Base-by-base conservation (phyloP, 345 rosid species). In the Eucalyptus cladocalyx region DNA sequence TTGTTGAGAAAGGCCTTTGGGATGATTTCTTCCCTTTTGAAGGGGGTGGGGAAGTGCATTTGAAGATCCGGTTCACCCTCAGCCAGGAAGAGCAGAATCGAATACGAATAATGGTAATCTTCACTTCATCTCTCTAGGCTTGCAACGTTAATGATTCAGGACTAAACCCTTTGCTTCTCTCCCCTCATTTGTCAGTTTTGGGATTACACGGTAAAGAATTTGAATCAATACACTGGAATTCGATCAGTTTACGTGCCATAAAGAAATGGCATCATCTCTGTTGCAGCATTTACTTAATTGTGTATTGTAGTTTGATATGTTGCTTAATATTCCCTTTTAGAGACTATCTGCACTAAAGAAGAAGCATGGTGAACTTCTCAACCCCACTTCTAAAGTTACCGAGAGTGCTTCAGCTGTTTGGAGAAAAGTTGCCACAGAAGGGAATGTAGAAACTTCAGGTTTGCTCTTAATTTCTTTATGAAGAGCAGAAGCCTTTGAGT, bases 21-120 rank as follows among this genome's bases (percentile, higher is more conserved):
- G 97, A 96, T 88, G 95, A 95, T 86, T 89, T 89, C 17, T 91
- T 97, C 94, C 92, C 88, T 58, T 92, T 96, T 49, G 94, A 96
- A 92, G 98, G 96, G 89, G 95, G 97, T 45, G 97, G 99, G 86
- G 91, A 92, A 83, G 94, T 96, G 88, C 96, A 93, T 47, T 86
- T 97, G 97, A 96, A 94, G 93, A 87, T 97, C 95, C 97, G 92
- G 91, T 97, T 97, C 92, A 86, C 95, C 90, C 98, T 97, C 86
- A 97, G 92, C 28, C 98, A 97, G 90, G 96, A 96, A 87, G 99
- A 97, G 88, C 94, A 95, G 86, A 92, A 92, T 26, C 95, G 94
- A 81, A 95, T 97, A 34, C 96, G 96, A 62, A 87, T 80, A 86
- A 91, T 95, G 98, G 99, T 96, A 94, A 19, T 72, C 14, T 72